Base-by-base conservation (phyloP, 148 eudicot species). In the Pharnaceum exiguum region DNA sequence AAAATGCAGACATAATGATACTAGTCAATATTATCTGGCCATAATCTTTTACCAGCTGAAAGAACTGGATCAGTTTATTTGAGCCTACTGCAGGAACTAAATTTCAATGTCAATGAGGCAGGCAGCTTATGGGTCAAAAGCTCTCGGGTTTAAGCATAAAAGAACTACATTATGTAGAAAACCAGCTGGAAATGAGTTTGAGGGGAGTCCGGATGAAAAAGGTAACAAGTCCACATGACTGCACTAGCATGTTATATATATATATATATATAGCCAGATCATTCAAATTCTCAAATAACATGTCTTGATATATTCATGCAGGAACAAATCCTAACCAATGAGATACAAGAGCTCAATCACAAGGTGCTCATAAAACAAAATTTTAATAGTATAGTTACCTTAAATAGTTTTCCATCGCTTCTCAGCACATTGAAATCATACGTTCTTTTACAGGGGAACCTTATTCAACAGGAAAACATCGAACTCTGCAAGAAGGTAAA, bases 401-500 rank as follows among this genome's bases (percentile, higher is more conserved):
- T 19, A 12, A 44, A 31, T 30, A 37, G 9, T n/a, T n/a, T n/a
- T n/a, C 9, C 11, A 45, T 0, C 22, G 23, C 15, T 29, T 10
- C 39, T 51, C 15, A 60, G 26, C 49, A 27, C 18, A 50, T 39
- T 51, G 27, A 3, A 27, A 10, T 48, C 23, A 43, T 39, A 40
- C 21, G 22, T 45, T 66, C 26, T 21, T 24, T 57, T 72, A 28
- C 73, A 89, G 96, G 87, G 85, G 24, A 61, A 40, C 43, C 68
- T 82, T 36, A 68, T 81, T 54, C 87, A 79, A 46, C 79, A 79
- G 57, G 84, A 89, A 66, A 89, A 89, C 33, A 12, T 74, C 38
- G 94, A 89, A 72, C 82, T 84, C 47, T 79, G 73, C 69, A 73
- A 82, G 77, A 87, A 87, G 80, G 84, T 82, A 65, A 69, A 73